phyloP scores from a whole-genome alignment of 2,329 filamentous ascomycete genomes.

The Microdochium bolleyi region DNA sequence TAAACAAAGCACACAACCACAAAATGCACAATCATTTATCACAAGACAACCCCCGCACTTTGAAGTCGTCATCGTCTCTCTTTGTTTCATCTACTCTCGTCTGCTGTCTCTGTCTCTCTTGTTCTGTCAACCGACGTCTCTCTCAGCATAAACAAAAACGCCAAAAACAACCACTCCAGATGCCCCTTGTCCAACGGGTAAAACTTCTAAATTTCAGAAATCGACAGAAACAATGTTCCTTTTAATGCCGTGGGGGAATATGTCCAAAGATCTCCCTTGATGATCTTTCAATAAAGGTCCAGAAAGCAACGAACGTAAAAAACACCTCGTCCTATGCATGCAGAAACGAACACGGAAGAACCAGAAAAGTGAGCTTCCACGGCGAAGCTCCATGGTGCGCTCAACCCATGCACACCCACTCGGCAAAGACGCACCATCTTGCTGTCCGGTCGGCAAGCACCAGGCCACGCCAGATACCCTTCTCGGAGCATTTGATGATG shows the following conservation, averaged over 20 bases:
- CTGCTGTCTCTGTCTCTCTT: no score
- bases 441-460: conserved; percentile 78
- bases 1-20: no score
- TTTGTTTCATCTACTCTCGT: no score
- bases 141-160: no score
- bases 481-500: conserved; percentile 82
- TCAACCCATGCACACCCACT: conserved; percentile 58
- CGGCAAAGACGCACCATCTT: conserved; percentile 86
- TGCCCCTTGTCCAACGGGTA: no score
- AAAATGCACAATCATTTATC: no score
- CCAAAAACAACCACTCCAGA: no score
- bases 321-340: conserved; percentile 1
- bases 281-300: background rate
- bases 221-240: no score
- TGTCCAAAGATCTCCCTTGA: background rate
- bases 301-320: background rate
- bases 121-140: no score
- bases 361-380: background rate
- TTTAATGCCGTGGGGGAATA: background rate
- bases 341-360: background rate
- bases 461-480: conserved; percentile 71
- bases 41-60: no score
- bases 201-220: background rate
- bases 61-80: no score
- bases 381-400: background rate